These are phyloP conservation scores for Mucor irregularis DNA, from an alignment of 371 early-diverging fungal genomes.

Conservation along the genomic window DNA sequence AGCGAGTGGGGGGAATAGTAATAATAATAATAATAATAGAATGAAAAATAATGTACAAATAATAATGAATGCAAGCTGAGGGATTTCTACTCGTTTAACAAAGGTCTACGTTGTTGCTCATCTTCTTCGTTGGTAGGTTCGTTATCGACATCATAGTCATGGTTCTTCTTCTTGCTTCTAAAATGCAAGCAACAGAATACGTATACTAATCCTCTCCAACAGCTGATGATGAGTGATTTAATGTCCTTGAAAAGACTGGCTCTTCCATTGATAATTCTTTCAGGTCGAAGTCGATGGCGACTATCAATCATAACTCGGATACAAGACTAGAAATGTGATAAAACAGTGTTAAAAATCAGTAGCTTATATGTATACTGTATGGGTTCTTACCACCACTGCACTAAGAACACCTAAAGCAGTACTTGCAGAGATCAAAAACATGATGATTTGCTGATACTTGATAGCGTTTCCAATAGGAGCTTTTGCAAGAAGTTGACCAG, in stretches of 20 bases:
- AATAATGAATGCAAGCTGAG: background rate
- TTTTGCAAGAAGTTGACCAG: slow-evolving; percentile 86
- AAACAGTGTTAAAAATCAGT: background rate
- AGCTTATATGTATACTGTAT: background rate
- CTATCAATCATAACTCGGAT: slow-evolving; percentile 60
- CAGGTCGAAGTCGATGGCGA: slow-evolving; percentile 60
- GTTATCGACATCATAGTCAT: background rate
- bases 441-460: slow-evolving; percentile 74
- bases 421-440: slow-evolving; percentile 74
- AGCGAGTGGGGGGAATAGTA: too few species aligned
- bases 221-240: background rate
- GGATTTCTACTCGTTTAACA: background rate
- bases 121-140: background rate
- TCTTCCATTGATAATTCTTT: slow-evolving; percentile 45
- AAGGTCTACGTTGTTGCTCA: slow-evolving; percentile 12
- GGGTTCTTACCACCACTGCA: slow-evolving; percentile 44
- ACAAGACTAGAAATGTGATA: slow-evolving; percentile 33
- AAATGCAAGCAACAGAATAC: slow-evolving; percentile 4
- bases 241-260: slow-evolving; percentile 33
- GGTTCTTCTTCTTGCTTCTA: slow-evolving; percentile 1
- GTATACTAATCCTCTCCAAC: slow-evolving; percentile 3
- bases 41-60: background rate
- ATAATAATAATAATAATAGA: too few species aligned
- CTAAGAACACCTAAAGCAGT: slow-evolving; percentile 65
- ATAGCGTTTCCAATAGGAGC: slow-evolving; percentile 76